Evolutionary conservation across 371 early-diverging fungal genomes (phyloP).

Genomic region (Smittium culicis): DNA sequence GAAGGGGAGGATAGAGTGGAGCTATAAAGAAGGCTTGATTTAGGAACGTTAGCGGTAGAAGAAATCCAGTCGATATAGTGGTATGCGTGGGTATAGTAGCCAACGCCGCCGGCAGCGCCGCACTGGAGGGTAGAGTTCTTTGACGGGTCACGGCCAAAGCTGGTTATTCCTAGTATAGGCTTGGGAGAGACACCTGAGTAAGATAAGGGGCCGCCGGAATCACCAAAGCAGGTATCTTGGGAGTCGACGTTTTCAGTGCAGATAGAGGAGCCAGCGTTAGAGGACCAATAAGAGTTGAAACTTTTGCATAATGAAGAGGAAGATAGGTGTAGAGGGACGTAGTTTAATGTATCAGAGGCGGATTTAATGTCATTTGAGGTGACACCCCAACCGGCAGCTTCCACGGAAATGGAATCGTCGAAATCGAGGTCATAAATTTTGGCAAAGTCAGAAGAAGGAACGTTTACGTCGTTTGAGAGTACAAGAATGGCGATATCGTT

Average conservation of each 20-base stretch:
- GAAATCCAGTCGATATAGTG: constrained; percentile 8
- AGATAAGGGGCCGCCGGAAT: constrained; percentile 28
- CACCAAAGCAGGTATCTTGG: constrained; percentile 28
- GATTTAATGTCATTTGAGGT: not conserved
- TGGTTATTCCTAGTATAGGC: constrained; percentile 7
- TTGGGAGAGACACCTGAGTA: not conserved
- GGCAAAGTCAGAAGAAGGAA: not conserved
- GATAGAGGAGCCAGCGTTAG: constrained; percentile 10
- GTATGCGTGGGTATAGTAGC: not conserved
- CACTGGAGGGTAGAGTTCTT: not conserved
- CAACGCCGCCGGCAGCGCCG: not conserved
- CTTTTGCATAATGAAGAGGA: constrained; percentile 11
- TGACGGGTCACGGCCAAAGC: not conserved
- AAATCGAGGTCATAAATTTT: not conserved
- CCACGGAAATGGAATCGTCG: not conserved
- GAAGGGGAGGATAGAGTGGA: not conserved
- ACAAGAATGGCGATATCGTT: not conserved
- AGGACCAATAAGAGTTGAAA: constrained; percentile 9
- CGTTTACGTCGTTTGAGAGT: not conserved
- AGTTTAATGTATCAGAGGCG: constrained; percentile 15
- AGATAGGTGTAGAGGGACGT: constrained; percentile 17
- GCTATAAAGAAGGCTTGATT: not conserved
- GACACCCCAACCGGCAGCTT: constrained; percentile 11
- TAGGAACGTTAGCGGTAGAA: not conserved
- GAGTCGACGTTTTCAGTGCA: constrained; percentile 20